Evolutionary conservation across 148 eudicot genomes (phyloP).

Genomic region (Silene latifolia): DNA sequence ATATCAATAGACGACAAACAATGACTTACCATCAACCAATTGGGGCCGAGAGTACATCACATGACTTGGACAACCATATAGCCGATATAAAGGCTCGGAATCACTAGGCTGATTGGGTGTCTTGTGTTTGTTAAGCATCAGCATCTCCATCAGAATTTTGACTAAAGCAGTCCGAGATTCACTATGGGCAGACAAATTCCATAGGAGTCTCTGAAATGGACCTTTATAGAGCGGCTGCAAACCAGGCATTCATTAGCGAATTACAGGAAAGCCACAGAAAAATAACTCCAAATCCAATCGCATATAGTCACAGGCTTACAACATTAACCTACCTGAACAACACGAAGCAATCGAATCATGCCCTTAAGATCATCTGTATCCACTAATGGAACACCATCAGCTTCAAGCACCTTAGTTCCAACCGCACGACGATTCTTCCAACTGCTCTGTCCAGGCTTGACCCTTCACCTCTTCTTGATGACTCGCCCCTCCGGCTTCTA

Average conservation of each 20-base stretch:
- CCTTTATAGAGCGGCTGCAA: slow-evolving; percentile 92
- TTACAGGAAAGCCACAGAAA: background rate
- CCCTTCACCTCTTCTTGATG: slow-evolving; percentile 84
- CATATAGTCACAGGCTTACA: background rate
- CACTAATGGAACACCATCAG: slow-evolving; percentile 89
- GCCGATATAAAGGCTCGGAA: slow-evolving; percentile 71
- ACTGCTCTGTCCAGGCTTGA: slow-evolving; percentile 65
- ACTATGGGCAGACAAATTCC: slow-evolving; percentile 85
- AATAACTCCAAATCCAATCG: background rate
- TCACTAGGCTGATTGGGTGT: slow-evolving; percentile 40
- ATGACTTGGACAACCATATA: slow-evolving; percentile 90
- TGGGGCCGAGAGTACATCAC: slow-evolving; percentile 95
- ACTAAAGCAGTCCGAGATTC: slow-evolving; percentile 70
- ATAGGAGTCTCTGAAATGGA: slow-evolving; percentile 84
- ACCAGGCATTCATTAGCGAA: slow-evolving; percentile 20
- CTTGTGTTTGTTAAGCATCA: slow-evolving; percentile 74
- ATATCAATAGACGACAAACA: background rate
- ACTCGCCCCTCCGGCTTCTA: slow-evolving; percentile 83
- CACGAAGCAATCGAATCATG: slow-evolving; percentile 88
- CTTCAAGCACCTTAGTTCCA: slow-evolving; percentile 80
- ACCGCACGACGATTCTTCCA: slow-evolving; percentile 65
- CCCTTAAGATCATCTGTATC: slow-evolving; percentile 78
- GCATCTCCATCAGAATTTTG: slow-evolving; percentile 83
- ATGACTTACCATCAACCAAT: slow-evolving; percentile 65
- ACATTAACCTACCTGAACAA: slow-evolving; percentile 69